Percentiles rank a stretch among this genome's conserved stretches.
phyloP scores from a whole-genome alignment of 805 yeast genomes.

The Candida pseudofarinosa region DNA sequence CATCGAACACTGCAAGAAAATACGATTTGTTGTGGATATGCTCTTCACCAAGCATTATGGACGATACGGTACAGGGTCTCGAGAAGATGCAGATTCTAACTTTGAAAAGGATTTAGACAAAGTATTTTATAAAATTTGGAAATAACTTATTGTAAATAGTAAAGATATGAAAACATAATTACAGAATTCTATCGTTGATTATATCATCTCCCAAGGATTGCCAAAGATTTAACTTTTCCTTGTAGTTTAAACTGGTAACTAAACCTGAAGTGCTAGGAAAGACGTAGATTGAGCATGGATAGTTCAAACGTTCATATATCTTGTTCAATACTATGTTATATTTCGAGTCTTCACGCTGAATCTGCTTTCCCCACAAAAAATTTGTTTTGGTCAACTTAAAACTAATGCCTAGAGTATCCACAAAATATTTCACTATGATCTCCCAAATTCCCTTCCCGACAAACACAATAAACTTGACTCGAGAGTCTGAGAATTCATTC shows the following conservation, averaged over 20 bases:
- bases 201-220: slow-evolving; percentile 27
- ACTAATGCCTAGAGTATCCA: slow-evolving; percentile 21
- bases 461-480: slow-evolving; percentile 48
- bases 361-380: slow-evolving; percentile 54
- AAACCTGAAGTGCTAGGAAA: slow-evolving; percentile 74
- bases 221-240: slow-evolving; percentile 50
- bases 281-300: slow-evolving; percentile 42
- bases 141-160: slow-evolving; percentile 8
- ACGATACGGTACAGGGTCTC: slow-evolving; percentile 26
- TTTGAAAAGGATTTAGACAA: slow-evolving; percentile 29
- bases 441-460: slow-evolving; percentile 81
- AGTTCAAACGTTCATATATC: slow-evolving; percentile 12
- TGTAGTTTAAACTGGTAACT: slow-evolving; percentile 47
- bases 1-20: slow-evolving; percentile 32
- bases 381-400: slow-evolving; percentile 18
- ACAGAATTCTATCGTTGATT: background rate
- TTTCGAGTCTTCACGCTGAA: slow-evolving; percentile 14
- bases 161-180: background rate
- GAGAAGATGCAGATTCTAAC: slow-evolving; percentile 20
- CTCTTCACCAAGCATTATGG: slow-evolving; percentile 36
- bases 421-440: slow-evolving; percentile 38
- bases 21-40: slow-evolving; percentile 32
- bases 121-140: slow-evolving; percentile 32
- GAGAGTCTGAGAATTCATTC: slow-evolving; percentile 32
- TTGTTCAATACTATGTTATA: slow-evolving; percentile 13